Percentiles rank a stretch among this genome's conserved stretches.
phyloP scores from a whole-genome alignment of 2,329 filamentous ascomycete species.

The Alternaria burnsii region DNA sequence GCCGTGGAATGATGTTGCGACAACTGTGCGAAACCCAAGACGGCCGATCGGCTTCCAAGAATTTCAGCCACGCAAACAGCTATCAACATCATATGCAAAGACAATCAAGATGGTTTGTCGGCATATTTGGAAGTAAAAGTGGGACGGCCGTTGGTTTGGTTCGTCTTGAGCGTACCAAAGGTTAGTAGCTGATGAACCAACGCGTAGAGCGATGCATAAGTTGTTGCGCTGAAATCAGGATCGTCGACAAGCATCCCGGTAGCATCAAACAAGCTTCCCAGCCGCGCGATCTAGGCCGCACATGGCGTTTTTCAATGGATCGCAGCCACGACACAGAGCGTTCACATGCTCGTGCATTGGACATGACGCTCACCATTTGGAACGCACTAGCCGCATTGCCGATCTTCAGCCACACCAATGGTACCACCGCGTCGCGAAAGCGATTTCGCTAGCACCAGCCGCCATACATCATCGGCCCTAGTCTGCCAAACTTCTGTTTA shows the following conservation, averaged over 20 bases:
- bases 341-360: not conserved
- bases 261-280: constrained; percentile 10
- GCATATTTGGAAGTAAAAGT: not conserved
- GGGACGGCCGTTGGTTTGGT: not conserved
- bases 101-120: not conserved
- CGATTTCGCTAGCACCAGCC: constrained; percentile 20
- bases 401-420: constrained; percentile 28
- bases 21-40: constrained; percentile 12
- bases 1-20: constrained; percentile 5
- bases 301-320: constrained; percentile 4
- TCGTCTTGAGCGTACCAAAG: not conserved
- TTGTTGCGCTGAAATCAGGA: constrained; percentile 3
- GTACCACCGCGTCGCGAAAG: constrained; percentile 8
- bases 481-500: constrained; percentile 11
- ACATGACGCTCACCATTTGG: constrained; percentile 12
- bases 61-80: constrained; percentile 3
- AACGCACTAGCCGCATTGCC: constrained; percentile 7
- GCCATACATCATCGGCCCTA: constrained; percentile 20
- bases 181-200: not conserved
- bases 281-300: constrained; percentile 18
- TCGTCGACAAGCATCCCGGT: constrained; percentile 6
- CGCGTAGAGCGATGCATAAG: not conserved
- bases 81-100: not conserved
- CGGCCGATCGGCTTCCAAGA: constrained; percentile 18
- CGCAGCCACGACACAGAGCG: constrained; percentile 25